Evolutionary conservation across 1,139 yeast genomes (phyloP), one percentile per base, ranked within the genome.

Genomic region (Hansenula lynferdii): DNA sequence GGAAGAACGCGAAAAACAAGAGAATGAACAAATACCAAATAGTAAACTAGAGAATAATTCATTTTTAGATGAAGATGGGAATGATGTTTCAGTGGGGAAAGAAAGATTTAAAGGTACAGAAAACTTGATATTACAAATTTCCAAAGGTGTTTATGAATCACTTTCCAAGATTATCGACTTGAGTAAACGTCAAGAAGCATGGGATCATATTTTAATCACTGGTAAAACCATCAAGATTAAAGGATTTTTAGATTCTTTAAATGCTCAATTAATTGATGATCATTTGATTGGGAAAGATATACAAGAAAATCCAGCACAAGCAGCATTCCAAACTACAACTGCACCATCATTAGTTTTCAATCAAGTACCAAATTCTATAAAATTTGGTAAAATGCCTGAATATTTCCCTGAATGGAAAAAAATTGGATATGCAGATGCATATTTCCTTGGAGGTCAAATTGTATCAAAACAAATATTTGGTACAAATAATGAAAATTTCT

Each of bases 321-420:
- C 58, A 31, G 57, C 66, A 21, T 54, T 54, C 50, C 51, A 58
- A 47, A 43, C 70, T 56, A 35, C 71, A 31, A 34, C 50, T 6
- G 33, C 53, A 3, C 38, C 53, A 19, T 45, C 56, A 5, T 32
- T 43, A n/a, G 42, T 38, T n/a, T 62, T 65, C 34, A 57, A 57
- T 16, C 97, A 90, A 61, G 90, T 83, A 1, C 97, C 97, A 15
- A 77, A 80, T 17, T 69, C 80, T 11, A 75, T 90, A 40, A 79
- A 75, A 49, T 58, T 79, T 38, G 79, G 82, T 24, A 83, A 82
- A 52, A 73, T 78, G 57, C 95, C 97, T 0, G 97, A 90, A 37
- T 90, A 92, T 60, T 92, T 92, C 63, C 87, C 95, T 1, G 96
- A 87, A 51, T 92, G 97, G 97, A 90, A 90, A 61, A 80, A 80